Base-by-base conservation (phyloP, 2,329 filamentous ascomycete species). In the Trichoderma sp. region DNA sequence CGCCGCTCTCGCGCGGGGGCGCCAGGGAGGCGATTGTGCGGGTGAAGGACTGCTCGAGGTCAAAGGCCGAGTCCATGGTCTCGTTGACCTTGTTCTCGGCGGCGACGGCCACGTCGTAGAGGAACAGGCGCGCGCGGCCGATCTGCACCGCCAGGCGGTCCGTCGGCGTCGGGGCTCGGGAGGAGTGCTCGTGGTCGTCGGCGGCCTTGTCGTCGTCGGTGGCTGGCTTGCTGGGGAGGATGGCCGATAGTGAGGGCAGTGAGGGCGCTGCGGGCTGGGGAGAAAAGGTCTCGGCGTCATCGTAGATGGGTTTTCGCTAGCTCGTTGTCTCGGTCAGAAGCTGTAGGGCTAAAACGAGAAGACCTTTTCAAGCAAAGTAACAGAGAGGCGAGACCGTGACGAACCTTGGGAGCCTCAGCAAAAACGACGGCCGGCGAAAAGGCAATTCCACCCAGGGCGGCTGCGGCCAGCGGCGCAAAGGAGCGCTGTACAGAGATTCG, bases 31-130 rank as follows among this genome's bases (percentile, higher is more conserved):
- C 92, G 71, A 99, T 79, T 67, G 95, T 98, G 78, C 85, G 86
- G 72, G 94, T 96, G 81, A 98, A 93, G 74, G 88, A 91, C 76
- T 90, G 88, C 83, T 99, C 95, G 70, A 96, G 88, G 75, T 88
- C 80, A 74, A 99, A 91, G 71, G 90, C 90, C 69, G 85, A 85
- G 76, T 92, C 90, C 80, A 97, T 89, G 71, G 90, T 84, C 71
- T 83, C 78, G 83, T 99, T 97, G 79, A 97, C 85, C 73, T 88
- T 85, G 77, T 92, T 88, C 81, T 98, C 94, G 72, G 89, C 87
- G 63, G 83, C 79, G 64, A 89, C 86, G 66, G 90, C 90, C 74
- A 93, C 87, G 60, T 83, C 78, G 82, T 98, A 90, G 51, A 97
- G 82, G 76, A 90, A 90, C 68, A 97, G 82, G 67, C 95, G 92